Conservation (phyloP, 139 green algal species). For the Trebouxia sp. region DNA sequence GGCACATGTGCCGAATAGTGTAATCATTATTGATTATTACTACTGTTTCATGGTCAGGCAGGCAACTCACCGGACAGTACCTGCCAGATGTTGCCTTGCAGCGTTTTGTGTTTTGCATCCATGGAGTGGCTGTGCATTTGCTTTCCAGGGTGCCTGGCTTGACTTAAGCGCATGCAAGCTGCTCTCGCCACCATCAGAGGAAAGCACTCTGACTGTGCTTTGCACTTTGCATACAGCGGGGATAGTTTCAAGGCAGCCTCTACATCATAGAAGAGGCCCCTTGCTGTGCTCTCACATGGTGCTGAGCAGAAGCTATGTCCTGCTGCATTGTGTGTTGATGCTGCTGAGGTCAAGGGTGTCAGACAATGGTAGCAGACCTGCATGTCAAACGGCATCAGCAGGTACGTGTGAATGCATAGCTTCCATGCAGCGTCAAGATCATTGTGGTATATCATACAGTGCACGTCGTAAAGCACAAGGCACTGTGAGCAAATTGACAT, state of each 20-base stretch:
- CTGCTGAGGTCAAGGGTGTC: conserved; percentile 7
- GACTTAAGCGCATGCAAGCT: conserved; percentile 40
- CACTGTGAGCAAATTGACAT: too few relatives aligned
- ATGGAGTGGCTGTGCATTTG: neutral
- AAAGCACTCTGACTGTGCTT: conserved; percentile 37
- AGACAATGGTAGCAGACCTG: conserved; percentile 11
- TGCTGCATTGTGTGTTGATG: too few relatives aligned
- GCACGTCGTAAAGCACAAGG: too few relatives aligned
- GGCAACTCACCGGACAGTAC: too few relatives aligned
- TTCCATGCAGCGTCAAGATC: too few relatives aligned
- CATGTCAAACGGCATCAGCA: too few relatives aligned
- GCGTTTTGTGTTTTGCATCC: neutral
- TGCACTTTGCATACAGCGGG: neutral
- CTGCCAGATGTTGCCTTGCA: neutral
- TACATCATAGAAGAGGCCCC: neutral
- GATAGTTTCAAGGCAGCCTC: neutral
- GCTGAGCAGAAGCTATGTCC: neutral
- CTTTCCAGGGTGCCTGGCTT: neutral
- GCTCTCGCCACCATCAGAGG: conserved; percentile 43
- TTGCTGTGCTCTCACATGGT: neutral
- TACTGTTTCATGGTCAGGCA: too few relatives aligned
- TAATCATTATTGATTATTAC: too few relatives aligned
- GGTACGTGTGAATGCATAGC: too few relatives aligned
- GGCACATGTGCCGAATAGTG: too few relatives aligned
- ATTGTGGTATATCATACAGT: too few relatives aligned